These are phyloP conservation scores for Beauveria sp. DNA, from an alignment of 2,329 filamentous ascomycete genomes.

Conservation along the genomic window DNA sequence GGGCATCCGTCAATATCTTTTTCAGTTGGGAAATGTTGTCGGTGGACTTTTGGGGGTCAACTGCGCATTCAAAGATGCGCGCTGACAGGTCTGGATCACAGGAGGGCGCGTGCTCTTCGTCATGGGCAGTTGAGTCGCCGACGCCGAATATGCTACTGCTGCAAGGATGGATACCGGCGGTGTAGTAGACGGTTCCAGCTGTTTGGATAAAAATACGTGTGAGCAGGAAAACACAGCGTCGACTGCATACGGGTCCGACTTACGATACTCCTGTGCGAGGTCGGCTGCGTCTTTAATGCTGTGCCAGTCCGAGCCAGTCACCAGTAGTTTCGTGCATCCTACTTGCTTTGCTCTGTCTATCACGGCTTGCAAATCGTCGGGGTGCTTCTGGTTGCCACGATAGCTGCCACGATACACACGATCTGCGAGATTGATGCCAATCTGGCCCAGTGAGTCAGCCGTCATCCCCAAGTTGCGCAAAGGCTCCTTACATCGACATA, in stretches of 20 bases:
- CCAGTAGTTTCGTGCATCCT: slow-evolving; percentile 82
- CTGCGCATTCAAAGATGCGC: slow-evolving; percentile 41
- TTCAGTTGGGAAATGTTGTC: slow-evolving; percentile 53
- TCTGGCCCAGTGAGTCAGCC: slow-evolving; percentile 33
- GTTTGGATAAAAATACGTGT: slow-evolving; percentile 1
- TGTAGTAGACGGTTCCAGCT: slow-evolving; percentile 81
- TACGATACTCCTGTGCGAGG: slow-evolving; percentile 68
- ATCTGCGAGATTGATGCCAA: slow-evolving; percentile 94
- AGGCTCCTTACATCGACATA: slow-evolving; percentile 53
- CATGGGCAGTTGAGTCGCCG: slow-evolving; percentile 35
- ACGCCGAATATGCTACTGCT: slow-evolving; percentile 63
- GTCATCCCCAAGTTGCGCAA: not conserved
- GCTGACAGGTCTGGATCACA: slow-evolving; percentile 45
- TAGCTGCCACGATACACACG: slow-evolving; percentile 82
- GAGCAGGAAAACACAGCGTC: slow-evolving; percentile 6
- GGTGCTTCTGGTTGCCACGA: slow-evolving; percentile 68
- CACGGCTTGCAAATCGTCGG: slow-evolving; percentile 67
- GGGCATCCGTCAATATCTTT: slow-evolving; percentile 53
- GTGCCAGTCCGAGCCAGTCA: slow-evolving; percentile 81
- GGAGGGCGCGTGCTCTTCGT: slow-evolving; percentile 36
- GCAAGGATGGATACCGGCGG: slow-evolving; percentile 91
- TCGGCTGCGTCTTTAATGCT: slow-evolving; percentile 70
- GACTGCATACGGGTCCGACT: slow-evolving; percentile 22
- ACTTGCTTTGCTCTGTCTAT: slow-evolving; percentile 69
- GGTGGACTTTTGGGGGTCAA: slow-evolving; percentile 35